phyloP scores from a whole-genome alignment of 2,329 filamentous ascomycete species.

The Fusarium proliferatum region DNA sequence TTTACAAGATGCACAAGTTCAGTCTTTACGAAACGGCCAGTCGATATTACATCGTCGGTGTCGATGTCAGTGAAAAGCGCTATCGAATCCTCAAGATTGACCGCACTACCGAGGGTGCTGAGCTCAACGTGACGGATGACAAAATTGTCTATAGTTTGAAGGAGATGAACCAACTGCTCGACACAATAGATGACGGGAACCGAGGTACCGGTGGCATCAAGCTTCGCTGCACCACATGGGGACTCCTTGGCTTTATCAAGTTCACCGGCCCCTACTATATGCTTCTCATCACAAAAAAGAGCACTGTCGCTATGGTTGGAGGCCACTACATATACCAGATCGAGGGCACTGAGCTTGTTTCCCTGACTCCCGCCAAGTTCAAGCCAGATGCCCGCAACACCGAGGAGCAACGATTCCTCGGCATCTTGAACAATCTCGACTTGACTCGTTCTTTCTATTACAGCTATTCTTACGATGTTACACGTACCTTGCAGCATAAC shows the following conservation, averaged over 20 bases:
- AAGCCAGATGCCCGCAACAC: conserved; percentile 82
- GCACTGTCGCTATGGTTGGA: conserved; percentile 94
- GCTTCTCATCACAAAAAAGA: conserved; percentile 95
- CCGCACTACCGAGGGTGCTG: conserved; percentile 79
- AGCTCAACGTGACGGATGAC: conserved; percentile 89
- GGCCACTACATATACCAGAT: conserved; percentile 97
- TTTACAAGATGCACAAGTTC: conserved; percentile 90
- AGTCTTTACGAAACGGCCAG: conserved; percentile 96
- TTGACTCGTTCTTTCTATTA: conserved; percentile 95
- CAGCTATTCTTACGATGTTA: conserved; percentile 98
- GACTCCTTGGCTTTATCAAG: conserved; percentile 91
- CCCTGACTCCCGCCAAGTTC: conserved; percentile 80
- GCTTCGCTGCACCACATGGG: conserved; percentile 91
- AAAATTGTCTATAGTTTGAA: conserved; percentile 93
- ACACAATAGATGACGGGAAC: conserved; percentile 95
- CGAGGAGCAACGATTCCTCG: conserved; percentile 89
- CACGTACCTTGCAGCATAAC: conserved; percentile 90
- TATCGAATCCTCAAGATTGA: conserved; percentile 97
- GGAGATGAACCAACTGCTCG: conserved; percentile 92
- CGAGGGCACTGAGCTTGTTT: conserved; percentile 91
- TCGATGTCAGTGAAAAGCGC: conserved; percentile 87
- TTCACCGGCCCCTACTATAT: conserved; percentile 98
- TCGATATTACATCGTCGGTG: conserved; percentile 93
- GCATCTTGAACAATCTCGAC: conserved; percentile 91
- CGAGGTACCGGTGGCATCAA: conserved; percentile 89